Base-by-base conservation (phyloP, 176 grass and related monocot species). In the Eleusine indica region DNA sequence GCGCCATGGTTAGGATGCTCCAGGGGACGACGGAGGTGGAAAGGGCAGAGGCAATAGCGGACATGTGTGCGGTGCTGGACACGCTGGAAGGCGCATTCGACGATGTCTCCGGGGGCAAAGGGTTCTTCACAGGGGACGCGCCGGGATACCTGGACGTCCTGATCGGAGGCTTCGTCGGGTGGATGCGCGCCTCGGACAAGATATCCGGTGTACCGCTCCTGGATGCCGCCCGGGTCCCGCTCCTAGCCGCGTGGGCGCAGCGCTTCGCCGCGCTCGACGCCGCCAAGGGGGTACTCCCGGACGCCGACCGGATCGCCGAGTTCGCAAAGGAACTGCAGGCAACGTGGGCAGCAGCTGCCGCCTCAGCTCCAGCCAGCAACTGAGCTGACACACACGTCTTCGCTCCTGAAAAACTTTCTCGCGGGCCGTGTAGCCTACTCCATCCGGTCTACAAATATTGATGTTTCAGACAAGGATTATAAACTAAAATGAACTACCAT, bases 71-170 rank as follows among this genome's bases (percentile, higher is more conserved):
- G 10, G 73, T 28, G 17, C 9, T 92, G 48, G 57, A 51, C 19
- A 29, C 61, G 29, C 46, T 92, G 48, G 90, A 89, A 53, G 74
- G 47, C 7, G 86, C 90, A 13, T 66, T 88, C 12, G 28, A 35
- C 49, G 71, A 88, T 40, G 14, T 52, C 54, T 83, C 73, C 25
- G 53, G 28, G 15, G 86, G 86, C 39, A 70, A 91, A 41, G 46
- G 39, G 2, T 88, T 88, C 78, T 91, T 88, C 76, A 73, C 77
- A 14, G 86, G 90, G 70, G 77, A 79, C 18, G 44, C 41, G 14
- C 75, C 80, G 10, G 90, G 90, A 22, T 88, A 62, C 11, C 13
- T 91, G 46, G 82, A 91, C 71, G n/a, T 82, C 25, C 47, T 28
- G 25, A n/a, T 91, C 0, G 43, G 90, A 58, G 87, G 70, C 0